Base-by-base conservation (phyloP, 768 basidiomycete species). In the Pholiota microspora region DNA sequence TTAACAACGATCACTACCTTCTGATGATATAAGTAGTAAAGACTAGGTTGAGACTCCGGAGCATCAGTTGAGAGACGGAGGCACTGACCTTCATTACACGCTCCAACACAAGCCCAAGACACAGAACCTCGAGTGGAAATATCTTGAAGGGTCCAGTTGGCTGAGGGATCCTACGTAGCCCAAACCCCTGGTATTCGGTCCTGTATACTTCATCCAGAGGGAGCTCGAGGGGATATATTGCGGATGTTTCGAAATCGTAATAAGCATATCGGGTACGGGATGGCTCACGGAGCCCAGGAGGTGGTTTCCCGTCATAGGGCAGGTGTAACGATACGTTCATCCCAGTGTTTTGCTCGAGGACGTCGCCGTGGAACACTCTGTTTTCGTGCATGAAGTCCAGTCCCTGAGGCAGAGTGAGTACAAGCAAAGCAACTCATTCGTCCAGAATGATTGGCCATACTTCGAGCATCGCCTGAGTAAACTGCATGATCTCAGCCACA, bases 281-380 rank as follows among this genome's bases (percentile, higher is more conserved):
- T 7, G 34, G 45, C 2, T 47, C n/a, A 8, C 55, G 48, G 1
- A 54, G 13, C 15, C 52, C 52, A 25, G 31, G 38, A 8, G 21
- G 13, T 15, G 45, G 34, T 25, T 13, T 9, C 25, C 12, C 18
- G 7, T 16, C 7, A 4, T n/a, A 12, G 4, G 18, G 21, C 0
- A 49, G 6, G 12, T n/a, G 31, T 4, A 40, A 18, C 13, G 56
- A 8, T 3, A 53, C 52, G 31, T 63, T 63, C 24, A 57, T 53
- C 2, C 58, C 57, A 12, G 38, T 50, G 51, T 61, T 64, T 25
- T 55, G 53, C 1, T 16, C 32, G 9, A 61, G 16, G 34, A 59
- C 34, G 38, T 63, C 58, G 13, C 23, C 18, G 24, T 63, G 62
- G 15, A 51, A 55, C 48, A 63, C 59, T 10, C 51, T n/a, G n/a